Conservation (phyloP, 2,329 filamentous ascomycete genomes). For the Paraconiothyrium sp. region DNA sequence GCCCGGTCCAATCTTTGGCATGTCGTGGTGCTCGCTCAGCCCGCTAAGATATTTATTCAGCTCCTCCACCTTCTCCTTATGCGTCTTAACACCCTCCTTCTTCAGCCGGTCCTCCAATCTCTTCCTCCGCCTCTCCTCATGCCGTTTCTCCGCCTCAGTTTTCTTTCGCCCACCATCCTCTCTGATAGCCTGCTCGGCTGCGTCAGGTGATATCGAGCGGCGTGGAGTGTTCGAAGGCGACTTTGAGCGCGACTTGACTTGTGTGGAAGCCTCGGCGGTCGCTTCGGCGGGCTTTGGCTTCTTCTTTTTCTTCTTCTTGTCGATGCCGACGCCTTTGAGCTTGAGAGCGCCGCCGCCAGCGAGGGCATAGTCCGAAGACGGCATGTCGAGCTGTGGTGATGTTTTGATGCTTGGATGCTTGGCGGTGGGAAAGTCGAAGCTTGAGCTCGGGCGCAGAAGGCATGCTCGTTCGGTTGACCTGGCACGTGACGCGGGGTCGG, state of each 20-base stretch:
- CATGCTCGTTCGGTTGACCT: background rate
- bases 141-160: conserved; percentile 83
- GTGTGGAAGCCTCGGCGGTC: conserved; percentile 32
- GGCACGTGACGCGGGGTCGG: conserved; percentile 6
- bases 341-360: conserved; percentile 79
- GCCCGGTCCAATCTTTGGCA: conserved; percentile 69
- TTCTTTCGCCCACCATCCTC: conserved; percentile 61
- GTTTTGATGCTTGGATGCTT: conserved; percentile 17
- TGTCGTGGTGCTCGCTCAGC: conserved; percentile 97
- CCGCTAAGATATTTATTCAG: conserved; percentile 92
- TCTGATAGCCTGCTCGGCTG: conserved; percentile 36
- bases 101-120: conserved; percentile 83
- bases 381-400: conserved; percentile 60
- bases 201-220: conserved; percentile 47
- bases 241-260: conserved; percentile 22
- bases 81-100: conserved; percentile 89
- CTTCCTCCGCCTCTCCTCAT: conserved; percentile 83
- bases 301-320: conserved; percentile 70
- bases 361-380: conserved; percentile 77
- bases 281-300: conserved; percentile 44
- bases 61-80: conserved; percentile 96
- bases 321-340: conserved; percentile 77
- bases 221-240: conserved; percentile 35
- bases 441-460: background rate
- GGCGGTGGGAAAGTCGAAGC: conserved; percentile 16